These are phyloP conservation scores for Cryptosporidium meleagridis DNA, from an alignment of 169 alveolate species.

Conservation along the genomic window DNA sequence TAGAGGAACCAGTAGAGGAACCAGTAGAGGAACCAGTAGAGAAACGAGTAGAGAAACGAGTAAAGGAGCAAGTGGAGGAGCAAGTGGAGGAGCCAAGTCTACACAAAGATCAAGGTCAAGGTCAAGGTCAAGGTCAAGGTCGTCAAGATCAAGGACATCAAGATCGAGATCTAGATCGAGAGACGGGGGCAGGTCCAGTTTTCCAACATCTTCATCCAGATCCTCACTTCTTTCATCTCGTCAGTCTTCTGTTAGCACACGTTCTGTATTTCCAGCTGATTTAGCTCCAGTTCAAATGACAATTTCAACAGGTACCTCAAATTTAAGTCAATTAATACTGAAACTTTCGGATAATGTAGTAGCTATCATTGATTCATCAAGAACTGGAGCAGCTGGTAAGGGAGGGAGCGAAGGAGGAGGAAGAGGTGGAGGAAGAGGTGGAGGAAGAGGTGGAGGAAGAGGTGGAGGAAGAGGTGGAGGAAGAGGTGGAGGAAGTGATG, in stretches of 20 bases:
- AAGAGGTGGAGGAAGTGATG: neutral
- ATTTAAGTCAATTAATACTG: no score
- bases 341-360: neutral
- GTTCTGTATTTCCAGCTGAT: no score
- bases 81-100: neutral
- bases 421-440: neutral
- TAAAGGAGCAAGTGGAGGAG: neutral
- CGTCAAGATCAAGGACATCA: slow-evolving; percentile 13
- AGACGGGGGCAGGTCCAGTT: neutral
- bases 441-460: neutral
- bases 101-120: neutral
- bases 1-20: neutral
- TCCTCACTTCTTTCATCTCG: neutral
- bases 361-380: neutral
- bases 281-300: neutral
- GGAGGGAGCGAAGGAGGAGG: neutral
- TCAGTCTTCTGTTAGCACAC: neutral
- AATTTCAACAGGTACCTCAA: neutral
- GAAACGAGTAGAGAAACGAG: neutral
- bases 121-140: neutral
- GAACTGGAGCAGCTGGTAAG: neutral
- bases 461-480: neutral
- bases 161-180: neutral
- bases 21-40: neutral
- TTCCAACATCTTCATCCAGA: neutral